A percentile compares a stretch with the other conserved stretches of the same genome.
These are phyloP conservation scores for Gonapodya sp. DNA, from an alignment of 192 early-diverging fungal species.

Conservation along the genomic window DNA sequence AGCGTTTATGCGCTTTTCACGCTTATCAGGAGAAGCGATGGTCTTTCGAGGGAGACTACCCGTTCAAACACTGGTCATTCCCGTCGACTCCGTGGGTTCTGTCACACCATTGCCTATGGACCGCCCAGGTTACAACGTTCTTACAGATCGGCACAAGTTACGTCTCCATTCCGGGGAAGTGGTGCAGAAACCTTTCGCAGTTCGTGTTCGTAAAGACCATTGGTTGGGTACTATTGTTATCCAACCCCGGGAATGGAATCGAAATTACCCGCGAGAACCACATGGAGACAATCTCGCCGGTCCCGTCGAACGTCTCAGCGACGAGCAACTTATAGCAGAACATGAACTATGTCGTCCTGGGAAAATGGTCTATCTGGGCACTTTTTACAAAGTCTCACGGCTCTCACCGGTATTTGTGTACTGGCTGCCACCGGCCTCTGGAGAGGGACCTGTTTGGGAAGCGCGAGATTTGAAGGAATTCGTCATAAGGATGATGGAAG, in stretches of 20 bases:
- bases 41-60: constrained; percentile 1
- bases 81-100: constrained; percentile 1
- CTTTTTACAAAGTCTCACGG: not conserved
- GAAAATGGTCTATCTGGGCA: not conserved
- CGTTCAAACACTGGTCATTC: not conserved
- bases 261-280: not conserved
- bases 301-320: not conserved
- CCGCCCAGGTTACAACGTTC: constrained; percentile 1
- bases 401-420: constrained; percentile 1
- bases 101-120: not conserved
- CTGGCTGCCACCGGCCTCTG: not conserved
- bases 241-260: constrained; percentile 1
- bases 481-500: not conserved
- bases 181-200: not conserved
- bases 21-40: not conserved
- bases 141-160: not conserved
- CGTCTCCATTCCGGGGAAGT: not conserved
- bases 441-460: not conserved
- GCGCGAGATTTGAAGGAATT: not conserved
- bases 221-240: not conserved
- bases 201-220: constrained; percentile 2
- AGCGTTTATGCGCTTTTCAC: not conserved
- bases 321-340: not conserved
- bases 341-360: not conserved
- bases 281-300: not conserved